Base-by-base conservation (phyloP, 176 grass and related monocot species). In the Oryza longistaminata region DNA sequence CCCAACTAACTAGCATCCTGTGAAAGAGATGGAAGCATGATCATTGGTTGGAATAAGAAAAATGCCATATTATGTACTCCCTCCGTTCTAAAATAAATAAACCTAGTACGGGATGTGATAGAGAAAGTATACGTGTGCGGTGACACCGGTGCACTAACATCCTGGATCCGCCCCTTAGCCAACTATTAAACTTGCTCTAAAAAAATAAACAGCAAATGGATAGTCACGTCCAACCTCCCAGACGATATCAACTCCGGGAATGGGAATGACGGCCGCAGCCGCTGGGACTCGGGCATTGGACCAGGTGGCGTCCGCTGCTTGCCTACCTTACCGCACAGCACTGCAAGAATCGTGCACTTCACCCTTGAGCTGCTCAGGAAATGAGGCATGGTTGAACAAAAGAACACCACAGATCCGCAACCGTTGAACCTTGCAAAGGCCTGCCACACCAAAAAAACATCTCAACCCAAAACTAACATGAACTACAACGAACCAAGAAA, bases 161-260 rank as follows among this genome's bases (percentile, higher is more conserved):
- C 34, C 34, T 35, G 34, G 34, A 35, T 35, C 34, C 34, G 3
- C 34, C 34, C 34, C 34, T 35, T 35, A 35, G 34, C 34, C 34
- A 4, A 35, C 34, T 35, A 37, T 37, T 37, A 37, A 37, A 37
- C 35, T 37, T 37, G 35, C 35, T 37, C 35, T 37, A 50, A 3
- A 16, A 16, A 6, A 17, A 17, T 29, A 75, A 42, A 62, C 13
- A 76, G 27, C 22, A 66, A 83, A 25, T 25, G 55, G 2, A 4
- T 77, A 81, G 79, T 42, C 60, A 95, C 93, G 88, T 88, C 83
- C 45, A 95, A 60, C 27, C 76, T 82, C 25, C 90, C 80, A 1
- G 83, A 81, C 4, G 93, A 92, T 64, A 67, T 11, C 35, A 95
- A 81, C 31, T 92, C 86, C 5, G 93, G 88, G 7, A 91, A 91